Percentiles rank a stretch among this genome's conserved stretches.
Conservation (phyloP, 2,329 filamentous ascomycete genomes). For the Fusarium metavorans region DNA sequence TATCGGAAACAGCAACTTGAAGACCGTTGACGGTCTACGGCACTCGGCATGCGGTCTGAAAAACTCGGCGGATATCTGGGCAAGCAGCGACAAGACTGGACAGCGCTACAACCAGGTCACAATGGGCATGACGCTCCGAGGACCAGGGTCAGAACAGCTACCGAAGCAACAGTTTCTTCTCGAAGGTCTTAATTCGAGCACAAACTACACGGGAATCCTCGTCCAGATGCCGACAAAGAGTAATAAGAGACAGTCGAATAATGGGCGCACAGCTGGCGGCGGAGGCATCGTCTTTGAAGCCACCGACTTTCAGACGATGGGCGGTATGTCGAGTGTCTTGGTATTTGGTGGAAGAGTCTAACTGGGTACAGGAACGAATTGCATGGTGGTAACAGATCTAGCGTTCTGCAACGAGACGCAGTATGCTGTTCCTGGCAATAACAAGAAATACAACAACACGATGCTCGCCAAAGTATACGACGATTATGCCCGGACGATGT, state of each 20-base stretch:
- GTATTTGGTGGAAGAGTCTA: background rate
- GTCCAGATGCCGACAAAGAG: constrained; percentile 67
- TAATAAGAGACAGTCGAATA: constrained; percentile 53
- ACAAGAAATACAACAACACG: constrained; percentile 69
- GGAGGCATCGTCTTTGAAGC: constrained; percentile 80
- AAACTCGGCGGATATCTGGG: constrained; percentile 72
- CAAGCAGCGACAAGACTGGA: constrained; percentile 62
- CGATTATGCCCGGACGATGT: constrained; percentile 75
- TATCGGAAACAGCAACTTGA: constrained; percentile 71
- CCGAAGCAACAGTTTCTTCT: constrained; percentile 93
- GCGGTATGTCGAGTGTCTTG: constrained; percentile 66
- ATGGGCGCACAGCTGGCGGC: constrained; percentile 66
- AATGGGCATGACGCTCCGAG: constrained; percentile 77
- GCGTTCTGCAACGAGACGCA: constrained; percentile 89
- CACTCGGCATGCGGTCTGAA: constrained; percentile 86
- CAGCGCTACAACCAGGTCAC: constrained; percentile 60
- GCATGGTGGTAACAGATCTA: constrained; percentile 87
- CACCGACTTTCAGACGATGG: constrained; percentile 82
- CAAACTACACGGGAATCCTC: constrained; percentile 79
- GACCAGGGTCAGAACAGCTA: constrained; percentile 64
- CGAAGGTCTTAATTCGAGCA: constrained; percentile 77
- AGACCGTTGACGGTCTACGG: constrained; percentile 74
- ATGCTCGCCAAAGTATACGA: constrained; percentile 82
- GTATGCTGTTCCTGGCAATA: constrained; percentile 90
- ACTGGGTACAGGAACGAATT: constrained; percentile 74